phyloP scores from a whole-genome alignment of 805 yeast genomes.

The Tetrapisispora arboricola region DNA sequence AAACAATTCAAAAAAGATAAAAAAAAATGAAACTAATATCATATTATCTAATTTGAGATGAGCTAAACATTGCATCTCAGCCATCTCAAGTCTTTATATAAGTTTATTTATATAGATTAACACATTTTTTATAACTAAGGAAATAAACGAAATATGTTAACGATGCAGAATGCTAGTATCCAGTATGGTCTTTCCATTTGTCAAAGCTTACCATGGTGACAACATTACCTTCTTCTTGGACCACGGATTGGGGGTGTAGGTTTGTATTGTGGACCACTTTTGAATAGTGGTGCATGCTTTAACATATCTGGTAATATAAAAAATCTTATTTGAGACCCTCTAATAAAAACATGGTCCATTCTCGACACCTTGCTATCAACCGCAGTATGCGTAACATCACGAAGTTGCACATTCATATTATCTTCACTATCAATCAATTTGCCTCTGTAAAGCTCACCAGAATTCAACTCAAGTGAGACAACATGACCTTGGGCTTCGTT shows the following conservation, averaged over 20 bases:
- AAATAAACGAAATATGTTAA: neutral
- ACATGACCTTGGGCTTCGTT: constrained; percentile 87
- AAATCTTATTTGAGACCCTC: constrained; percentile 85
- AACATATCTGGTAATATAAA: constrained; percentile 83
- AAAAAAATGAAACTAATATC: neutral
- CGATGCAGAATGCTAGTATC: too few species aligned
- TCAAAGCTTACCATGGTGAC: neutral
- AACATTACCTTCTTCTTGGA: constrained; percentile 32
- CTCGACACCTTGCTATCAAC: constrained; percentile 66
- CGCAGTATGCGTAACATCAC: constrained; percentile 71
- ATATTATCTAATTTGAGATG: neutral
- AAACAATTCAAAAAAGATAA: too few species aligned
- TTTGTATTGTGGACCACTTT: constrained; percentile 41
- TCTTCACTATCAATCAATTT: constrained; percentile 82
- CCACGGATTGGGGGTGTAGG: constrained; percentile 68
- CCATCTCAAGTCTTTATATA: neutral
- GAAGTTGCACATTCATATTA: constrained; percentile 83
- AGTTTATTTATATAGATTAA: neutral
- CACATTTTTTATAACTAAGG: neutral
- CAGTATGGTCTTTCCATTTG: too few species aligned
- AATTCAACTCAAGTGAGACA: constrained; percentile 68
- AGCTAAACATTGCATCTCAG: too few species aligned
- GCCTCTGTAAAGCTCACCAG: constrained; percentile 85
- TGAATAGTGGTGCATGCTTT: constrained; percentile 81
- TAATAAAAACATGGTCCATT: constrained; percentile 74